Evolutionary conservation across 768 basidiomycete genomes (phyloP).

Genomic region (Asterophora parasitica): DNA sequence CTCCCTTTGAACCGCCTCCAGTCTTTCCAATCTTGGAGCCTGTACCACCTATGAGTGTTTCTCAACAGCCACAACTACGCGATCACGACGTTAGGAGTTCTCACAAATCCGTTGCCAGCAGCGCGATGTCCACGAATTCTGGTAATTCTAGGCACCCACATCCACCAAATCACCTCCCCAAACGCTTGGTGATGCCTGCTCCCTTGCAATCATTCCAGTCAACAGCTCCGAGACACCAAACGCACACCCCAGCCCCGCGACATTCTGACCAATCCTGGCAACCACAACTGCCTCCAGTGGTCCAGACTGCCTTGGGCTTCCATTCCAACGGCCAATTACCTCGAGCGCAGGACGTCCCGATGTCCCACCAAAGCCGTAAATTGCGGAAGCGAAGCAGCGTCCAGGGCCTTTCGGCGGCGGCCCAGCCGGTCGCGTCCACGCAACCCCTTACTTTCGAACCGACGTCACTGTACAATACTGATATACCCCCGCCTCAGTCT

Average conservation of each 20-base stretch:
- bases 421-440: constrained; percentile 11
- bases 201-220: constrained; percentile 44
- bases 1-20: constrained; percentile 1
- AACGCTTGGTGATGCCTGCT: constrained; percentile 69
- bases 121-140: constrained; percentile 13
- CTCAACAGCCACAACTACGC: constrained; percentile 1
- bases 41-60: neutral
- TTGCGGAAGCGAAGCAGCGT: constrained; percentile 22
- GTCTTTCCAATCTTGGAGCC: neutral
- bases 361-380: constrained; percentile 20
- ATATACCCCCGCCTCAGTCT: constrained; percentile 13
- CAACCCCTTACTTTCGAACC: constrained; percentile 13
- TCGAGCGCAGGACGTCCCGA: constrained; percentile 19
- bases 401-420: constrained; percentile 11
- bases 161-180: constrained; percentile 44
- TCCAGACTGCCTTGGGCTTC: constrained; percentile 3
- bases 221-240: constrained; percentile 13
- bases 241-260: constrained; percentile 7
- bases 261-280: constrained; percentile 11
- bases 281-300: constrained; percentile 8
- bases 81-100: constrained; percentile 5
- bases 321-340: constrained; percentile 6
- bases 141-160: constrained; percentile 13
- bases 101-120: constrained; percentile 13
- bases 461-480: constrained; percentile 12